A percentile compares a stretch with the other conserved stretches of the same genome.
These are phyloP conservation scores for Polyrhizophydium stewartii DNA, from an alignment of 371 early-diverging fungal species.

Conservation along the genomic window DNA sequence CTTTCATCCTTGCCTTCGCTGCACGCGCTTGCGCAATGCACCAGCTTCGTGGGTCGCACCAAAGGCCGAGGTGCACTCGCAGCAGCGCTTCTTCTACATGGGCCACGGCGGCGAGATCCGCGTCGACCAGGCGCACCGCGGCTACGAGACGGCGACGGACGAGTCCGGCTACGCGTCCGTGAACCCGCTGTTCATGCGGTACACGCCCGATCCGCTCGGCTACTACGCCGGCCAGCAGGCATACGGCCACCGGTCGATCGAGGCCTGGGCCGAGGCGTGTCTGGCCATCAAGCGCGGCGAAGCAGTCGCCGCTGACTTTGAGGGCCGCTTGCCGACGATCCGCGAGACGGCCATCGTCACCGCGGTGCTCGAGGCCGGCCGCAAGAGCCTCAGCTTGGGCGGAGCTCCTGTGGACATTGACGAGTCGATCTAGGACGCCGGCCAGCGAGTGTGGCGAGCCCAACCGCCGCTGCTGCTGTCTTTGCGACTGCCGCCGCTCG, in stretches of 20 bases:
- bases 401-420: conserved; percentile 4
- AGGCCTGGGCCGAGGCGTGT: conserved; percentile 37
- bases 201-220: conserved; percentile 44
- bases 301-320: conserved; percentile 20
- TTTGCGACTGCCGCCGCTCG: too few relatives aligned
- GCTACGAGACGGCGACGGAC: conserved; percentile 42
- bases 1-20: too few relatives aligned
- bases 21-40: too few relatives aligned
- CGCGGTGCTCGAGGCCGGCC: conserved; percentile 48
- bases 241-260: conserved; percentile 44
- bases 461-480: too few relatives aligned
- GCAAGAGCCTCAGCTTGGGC: conserved; percentile 33
- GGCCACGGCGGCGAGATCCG: conserved; percentile 42
- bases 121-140: conserved; percentile 53
- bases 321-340: conserved; percentile 35
- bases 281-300: conserved; percentile 23
- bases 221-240: conserved; percentile 41
- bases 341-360: conserved; percentile 40
- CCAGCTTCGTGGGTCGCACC: conserved; percentile 49
- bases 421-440: too few relatives aligned
- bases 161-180: conserved; percentile 24
- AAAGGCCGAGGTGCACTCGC: conserved; percentile 48
- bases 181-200: conserved; percentile 49
- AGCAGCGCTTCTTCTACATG: conserved; percentile 49
- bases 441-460: too few relatives aligned